Conservation (phyloP, 129 eudicot species). For the Flaveria robusta region DNA sequence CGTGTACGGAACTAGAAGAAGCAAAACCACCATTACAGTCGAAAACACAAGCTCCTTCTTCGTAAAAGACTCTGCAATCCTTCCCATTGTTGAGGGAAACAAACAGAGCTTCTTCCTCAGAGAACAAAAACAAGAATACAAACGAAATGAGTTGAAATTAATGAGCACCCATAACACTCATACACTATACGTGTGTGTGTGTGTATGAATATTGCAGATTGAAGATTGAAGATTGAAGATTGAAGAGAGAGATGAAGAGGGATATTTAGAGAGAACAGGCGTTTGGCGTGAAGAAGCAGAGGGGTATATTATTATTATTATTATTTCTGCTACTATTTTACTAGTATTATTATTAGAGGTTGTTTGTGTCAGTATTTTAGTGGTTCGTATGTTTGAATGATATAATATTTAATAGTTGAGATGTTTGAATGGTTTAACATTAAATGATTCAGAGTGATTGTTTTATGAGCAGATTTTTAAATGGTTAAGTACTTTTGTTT, state of each 20-base stretch:
- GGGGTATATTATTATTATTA: neutral
- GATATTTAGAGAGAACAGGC: slow-evolving; percentile 62
- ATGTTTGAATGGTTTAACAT: no score
- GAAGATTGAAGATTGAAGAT: no score
- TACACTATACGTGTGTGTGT: neutral
- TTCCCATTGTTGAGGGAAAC: neutral
- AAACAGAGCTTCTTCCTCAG: neutral
- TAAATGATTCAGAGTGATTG: no score
- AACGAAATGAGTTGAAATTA: neutral
- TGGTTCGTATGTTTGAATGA: no score
- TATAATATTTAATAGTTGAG: no score
- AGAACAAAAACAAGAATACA: neutral
- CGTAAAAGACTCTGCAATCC: neutral
- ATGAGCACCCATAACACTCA: slow-evolving; percentile 11
- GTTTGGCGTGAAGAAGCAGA: slow-evolving; percentile 91
- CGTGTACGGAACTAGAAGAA: slow-evolving; percentile 37
- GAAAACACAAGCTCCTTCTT: slow-evolving; percentile 15
- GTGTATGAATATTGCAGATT: neutral
- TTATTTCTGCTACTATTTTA: no score
- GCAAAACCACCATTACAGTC: slow-evolving; percentile 31
- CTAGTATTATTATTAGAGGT: no score
- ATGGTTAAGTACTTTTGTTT: no score
- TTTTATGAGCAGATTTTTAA: no score
- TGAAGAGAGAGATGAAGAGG: neutral
- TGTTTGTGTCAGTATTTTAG: no score